phyloP scores from a whole-genome alignment of 768 basidiomycete genomes.

The Tylopilus vinaceipallidus region DNA sequence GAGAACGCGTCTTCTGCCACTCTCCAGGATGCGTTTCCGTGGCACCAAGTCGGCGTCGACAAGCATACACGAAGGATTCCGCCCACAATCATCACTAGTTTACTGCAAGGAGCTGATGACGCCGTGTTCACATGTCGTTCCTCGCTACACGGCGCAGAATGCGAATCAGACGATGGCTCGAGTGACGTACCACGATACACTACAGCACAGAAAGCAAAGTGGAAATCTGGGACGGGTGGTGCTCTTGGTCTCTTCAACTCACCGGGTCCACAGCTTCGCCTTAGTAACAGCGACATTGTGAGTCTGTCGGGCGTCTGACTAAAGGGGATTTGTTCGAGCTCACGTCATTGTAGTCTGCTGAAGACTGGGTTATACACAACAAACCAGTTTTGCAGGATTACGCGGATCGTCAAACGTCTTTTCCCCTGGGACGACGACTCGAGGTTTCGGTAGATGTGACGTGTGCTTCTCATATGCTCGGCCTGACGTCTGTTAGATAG shows the following conservation, averaged over 20 bases:
- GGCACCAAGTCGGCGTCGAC: slow-evolving; percentile 1
- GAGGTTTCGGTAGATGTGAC: slow-evolving; percentile 22
- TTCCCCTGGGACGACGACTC: slow-evolving; percentile 25
- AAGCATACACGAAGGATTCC: slow-evolving; percentile 11
- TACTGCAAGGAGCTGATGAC: slow-evolving; percentile 11
- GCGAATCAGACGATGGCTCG: background rate
- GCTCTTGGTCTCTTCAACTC: background rate
- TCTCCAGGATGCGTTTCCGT: slow-evolving; percentile 7
- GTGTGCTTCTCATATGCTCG: background rate
- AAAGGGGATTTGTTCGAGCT: background rate
- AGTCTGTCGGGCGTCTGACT: background rate
- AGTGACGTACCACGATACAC: slow-evolving; percentile 4
- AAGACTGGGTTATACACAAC: slow-evolving; percentile 25
- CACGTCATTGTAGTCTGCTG: slow-evolving; percentile 8
- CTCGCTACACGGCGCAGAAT: background rate
- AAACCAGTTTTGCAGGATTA: slow-evolving; percentile 26
- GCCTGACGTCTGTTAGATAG: slow-evolving; percentile 18
- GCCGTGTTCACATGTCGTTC: slow-evolving; percentile 2
- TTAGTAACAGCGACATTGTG: background rate
- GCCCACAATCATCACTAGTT: slow-evolving; percentile 9
- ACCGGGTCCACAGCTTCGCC: slow-evolving; percentile 1
- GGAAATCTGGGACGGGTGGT: slow-evolving; percentile 1
- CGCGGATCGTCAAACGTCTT: slow-evolving; percentile 25
- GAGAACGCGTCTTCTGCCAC: slow-evolving; percentile 16
- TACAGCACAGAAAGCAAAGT: slow-evolving; percentile 15